Percentiles rank a stretch among this genome's conserved stretches.
phyloP scores from a whole-genome alignment of 2,329 filamentous ascomycete species.

The Monilinia fructigena region DNA sequence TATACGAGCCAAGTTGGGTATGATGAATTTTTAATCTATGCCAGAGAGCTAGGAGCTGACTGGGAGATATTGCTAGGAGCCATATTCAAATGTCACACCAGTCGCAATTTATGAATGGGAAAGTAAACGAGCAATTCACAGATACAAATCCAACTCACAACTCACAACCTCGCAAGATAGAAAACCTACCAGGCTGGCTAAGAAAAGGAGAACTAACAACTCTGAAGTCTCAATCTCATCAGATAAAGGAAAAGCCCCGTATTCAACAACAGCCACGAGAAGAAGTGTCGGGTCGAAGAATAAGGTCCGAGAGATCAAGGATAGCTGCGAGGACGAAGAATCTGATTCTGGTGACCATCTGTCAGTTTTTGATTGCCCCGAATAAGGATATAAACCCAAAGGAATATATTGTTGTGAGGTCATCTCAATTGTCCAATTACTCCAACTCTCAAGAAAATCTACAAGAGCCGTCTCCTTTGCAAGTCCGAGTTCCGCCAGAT shows the following conservation, averaged over 20 bases:
- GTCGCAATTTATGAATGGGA: conserved; percentile 24
- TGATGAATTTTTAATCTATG: conserved; percentile 20
- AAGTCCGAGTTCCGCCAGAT: conserved; percentile 15
- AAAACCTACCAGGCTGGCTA: conserved; percentile 28
- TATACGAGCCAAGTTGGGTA: conserved; percentile 55
- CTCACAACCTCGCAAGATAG: conserved; percentile 24
- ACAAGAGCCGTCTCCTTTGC: conserved; percentile 19
- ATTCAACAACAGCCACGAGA: conserved; percentile 24
- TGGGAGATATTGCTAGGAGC: conserved; percentile 31
- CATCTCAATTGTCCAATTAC: conserved; percentile 25
- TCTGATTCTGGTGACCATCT: conserved; percentile 13
- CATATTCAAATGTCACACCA: conserved; percentile 25
- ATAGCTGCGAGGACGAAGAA: conserved; percentile 34
- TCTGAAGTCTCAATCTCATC: conserved; percentile 2
- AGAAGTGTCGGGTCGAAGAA: conserved; percentile 23
- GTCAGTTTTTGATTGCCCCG: conserved; percentile 26
- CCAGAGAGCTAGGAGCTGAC: background rate
- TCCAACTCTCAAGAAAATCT: conserved; percentile 1
- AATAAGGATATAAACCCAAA: conserved; percentile 28
- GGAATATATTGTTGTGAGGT: conserved; percentile 27
- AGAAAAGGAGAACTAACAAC: conserved; percentile 25
- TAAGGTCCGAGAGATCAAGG: conserved; percentile 29
- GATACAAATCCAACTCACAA: conserved; percentile 3
- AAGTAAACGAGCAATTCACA: background rate
- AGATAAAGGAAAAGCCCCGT: conserved; percentile 22